phyloP scores from a whole-genome alignment of 495 filamentous ascomycete species.

The Pseudotulostoma volvatum region DNA sequence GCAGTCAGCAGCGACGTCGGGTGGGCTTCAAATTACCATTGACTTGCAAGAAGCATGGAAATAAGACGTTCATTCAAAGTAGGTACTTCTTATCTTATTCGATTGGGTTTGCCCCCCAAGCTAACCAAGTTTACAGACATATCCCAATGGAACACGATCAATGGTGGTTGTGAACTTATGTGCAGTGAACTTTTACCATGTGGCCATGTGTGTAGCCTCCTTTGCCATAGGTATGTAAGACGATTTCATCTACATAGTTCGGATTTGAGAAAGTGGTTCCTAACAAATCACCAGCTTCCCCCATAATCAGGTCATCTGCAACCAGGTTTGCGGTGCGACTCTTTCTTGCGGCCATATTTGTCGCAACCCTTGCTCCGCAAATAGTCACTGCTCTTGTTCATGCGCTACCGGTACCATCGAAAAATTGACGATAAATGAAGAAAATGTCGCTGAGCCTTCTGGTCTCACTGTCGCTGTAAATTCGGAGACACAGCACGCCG shows the following conservation, averaged over 20 bases:
- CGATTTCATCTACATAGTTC: too few relatives aligned
- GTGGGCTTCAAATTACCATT: slow-evolving; percentile 24
- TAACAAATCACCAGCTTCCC: slow-evolving; percentile 10
- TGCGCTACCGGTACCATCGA: slow-evolving; percentile 1
- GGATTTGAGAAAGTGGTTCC: not conserved
- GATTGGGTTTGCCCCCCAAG: too few relatives aligned
- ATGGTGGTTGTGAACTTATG: slow-evolving; percentile 27
- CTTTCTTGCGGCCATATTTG: slow-evolving; percentile 21
- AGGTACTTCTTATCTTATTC: too few relatives aligned
- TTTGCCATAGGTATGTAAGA: slow-evolving; percentile 28
- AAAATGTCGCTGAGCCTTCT: not conserved
- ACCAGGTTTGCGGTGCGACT: slow-evolving; percentile 11
- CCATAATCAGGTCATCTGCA: slow-evolving; percentile 16
- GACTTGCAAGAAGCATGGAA: slow-evolving; percentile 24
- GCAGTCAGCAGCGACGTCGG: slow-evolving; percentile 7
- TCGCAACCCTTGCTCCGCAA: slow-evolving; percentile 7
- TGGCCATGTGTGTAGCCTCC: slow-evolving; percentile 22
- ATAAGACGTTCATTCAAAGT: slow-evolving; percentile 17
- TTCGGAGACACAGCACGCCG: not conserved
- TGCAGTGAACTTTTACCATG: slow-evolving; percentile 23
- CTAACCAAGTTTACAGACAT: slow-evolving; percentile 16
- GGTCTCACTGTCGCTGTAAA: not conserved
- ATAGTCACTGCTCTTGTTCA: slow-evolving; percentile 1
- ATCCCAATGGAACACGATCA: slow-evolving; percentile 35
- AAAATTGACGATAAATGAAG: not conserved